Percentiles rank a stretch among this genome's conserved stretches.
phyloP scores from a whole-genome alignment of 2,329 filamentous ascomycete species.

The Apiospora kogelbergensis region DNA sequence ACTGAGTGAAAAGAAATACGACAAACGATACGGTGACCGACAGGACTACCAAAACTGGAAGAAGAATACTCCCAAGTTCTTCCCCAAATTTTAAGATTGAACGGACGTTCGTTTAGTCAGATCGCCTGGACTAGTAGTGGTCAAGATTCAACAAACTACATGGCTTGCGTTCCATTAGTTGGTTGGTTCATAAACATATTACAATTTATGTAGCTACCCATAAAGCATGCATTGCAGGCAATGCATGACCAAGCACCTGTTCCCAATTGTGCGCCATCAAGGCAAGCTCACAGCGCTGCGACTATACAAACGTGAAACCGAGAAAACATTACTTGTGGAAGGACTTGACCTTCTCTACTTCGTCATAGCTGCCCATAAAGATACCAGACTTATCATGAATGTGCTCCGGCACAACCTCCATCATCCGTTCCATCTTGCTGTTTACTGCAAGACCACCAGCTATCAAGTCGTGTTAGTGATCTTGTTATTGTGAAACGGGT shows the following conservation, averaged over 20 bases:
- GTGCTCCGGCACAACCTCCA: slow-evolving; percentile 83
- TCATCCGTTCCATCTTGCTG: slow-evolving; percentile 86
- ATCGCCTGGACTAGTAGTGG: not conserved
- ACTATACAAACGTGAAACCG: not conserved
- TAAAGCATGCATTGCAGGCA: not conserved
- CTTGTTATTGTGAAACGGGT: not conserved
- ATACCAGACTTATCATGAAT: slow-evolving; percentile 97
- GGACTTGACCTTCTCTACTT: slow-evolving; percentile 92
- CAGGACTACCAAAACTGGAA: slow-evolving; percentile 70
- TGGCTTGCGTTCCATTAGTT: not conserved
- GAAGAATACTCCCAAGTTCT: slow-evolving; percentile 62
- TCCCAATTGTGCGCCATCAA: not conserved
- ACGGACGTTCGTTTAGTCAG: too few relatives aligned
- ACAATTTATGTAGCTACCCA: not conserved
- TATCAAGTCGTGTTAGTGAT: slow-evolving; percentile 39
- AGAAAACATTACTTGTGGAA: slow-evolving; percentile 60
- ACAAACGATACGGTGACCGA: slow-evolving; percentile 60
- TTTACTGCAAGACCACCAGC: slow-evolving; percentile 91
- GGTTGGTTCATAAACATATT: not conserved
- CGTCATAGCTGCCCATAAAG: slow-evolving; percentile 91
- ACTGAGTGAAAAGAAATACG: slow-evolving; percentile 68
- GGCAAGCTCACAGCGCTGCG: not conserved
- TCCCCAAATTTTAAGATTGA: slow-evolving; percentile 54
- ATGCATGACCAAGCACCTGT: not conserved
- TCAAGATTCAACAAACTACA: not conserved